Base-by-base conservation (phyloP, 768 basidiomycete genomes). In the Crassisporium funariophilum region DNA sequence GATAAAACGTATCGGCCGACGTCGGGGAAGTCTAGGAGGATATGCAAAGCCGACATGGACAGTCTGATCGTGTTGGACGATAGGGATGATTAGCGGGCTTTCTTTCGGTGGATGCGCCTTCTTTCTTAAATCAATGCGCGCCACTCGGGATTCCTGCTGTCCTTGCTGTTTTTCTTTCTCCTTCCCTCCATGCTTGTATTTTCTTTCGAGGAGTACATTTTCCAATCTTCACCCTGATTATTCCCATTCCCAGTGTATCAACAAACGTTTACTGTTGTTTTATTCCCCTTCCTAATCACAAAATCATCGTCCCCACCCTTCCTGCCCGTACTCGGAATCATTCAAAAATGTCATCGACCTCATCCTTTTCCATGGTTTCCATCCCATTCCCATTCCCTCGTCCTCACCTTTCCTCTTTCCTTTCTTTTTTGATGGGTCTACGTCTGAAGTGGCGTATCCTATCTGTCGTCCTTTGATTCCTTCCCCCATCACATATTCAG, bases 51-150 rank as follows among this genome's bases (percentile, higher is more conserved):
- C 22, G 47, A 49, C 31, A 42, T 49, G 41, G 47, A 49, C 17
- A 49, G n/a, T 16, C 31, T 49, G 13, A 49, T 49, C 16, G 29
- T 35, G 15, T 17, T 49, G 41, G 47, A 49, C 13, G 47, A 49
- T 19, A 3, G 24, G 35, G 34, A 42, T 12, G 40, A 49, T 33
- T 42, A 29, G 37, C 6, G 19, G 6, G 12, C 31, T 12, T 33
- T 33, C 31, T 33, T 16, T 12, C 31, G 31, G 6, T 33, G 31
- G 31, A 7, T 2, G 31, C 31, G 31, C 31, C 31, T 4, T 12
- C 31, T 33, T 33, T 2, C 31, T 33, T 33, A 16, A 16, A 33
- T 33, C 31, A 12, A 33, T 33, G 12, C 31, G n/a, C 31, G 31
- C 12, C 6, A 33, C 6, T 33, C 31, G 6, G 12, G 3, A 12